A percentile compares a stretch with the other conserved stretches of the same genome.
Conservation (phyloP, 2,329 filamentous ascomycete genomes). For the Zymoseptoria tritici region DNA sequence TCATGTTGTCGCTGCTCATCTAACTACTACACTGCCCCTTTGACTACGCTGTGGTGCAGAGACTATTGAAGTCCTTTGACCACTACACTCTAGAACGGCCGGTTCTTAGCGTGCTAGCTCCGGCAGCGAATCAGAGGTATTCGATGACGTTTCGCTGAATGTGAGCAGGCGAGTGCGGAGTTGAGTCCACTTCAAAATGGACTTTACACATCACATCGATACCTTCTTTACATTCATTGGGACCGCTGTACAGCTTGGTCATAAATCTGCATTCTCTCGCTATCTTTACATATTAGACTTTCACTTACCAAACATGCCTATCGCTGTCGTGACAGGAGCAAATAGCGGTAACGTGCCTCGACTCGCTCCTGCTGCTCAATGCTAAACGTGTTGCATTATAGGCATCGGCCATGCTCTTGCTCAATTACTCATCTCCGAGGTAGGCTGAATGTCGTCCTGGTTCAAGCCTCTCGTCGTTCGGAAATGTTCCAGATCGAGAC, state of each 20-base stretch:
- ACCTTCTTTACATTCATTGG: too few relatives aligned
- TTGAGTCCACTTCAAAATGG: background rate
- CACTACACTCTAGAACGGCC: background rate
- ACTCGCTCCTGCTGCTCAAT: background rate
- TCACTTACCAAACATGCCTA: slow-evolving; percentile 8
- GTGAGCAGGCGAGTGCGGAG: background rate
- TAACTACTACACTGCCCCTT: background rate
- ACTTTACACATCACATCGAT: background rate
- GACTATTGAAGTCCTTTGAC: background rate
- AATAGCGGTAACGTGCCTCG: slow-evolving; percentile 6
- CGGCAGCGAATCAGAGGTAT: background rate
- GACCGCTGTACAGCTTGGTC: background rate
- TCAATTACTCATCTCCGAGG: slow-evolving; percentile 15
- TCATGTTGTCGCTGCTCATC: background rate
- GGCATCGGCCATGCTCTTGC: slow-evolving; percentile 19
- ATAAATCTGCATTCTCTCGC: background rate
- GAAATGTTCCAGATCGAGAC: background rate
- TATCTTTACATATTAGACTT: background rate
- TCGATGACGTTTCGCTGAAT: background rate
- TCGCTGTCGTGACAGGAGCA: slow-evolving; percentile 17
- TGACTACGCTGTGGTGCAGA: too few relatives aligned
- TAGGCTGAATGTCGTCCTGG: background rate
- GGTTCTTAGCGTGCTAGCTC: background rate
- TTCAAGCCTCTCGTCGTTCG: background rate
- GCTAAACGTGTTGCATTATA: background rate